Evolutionary conservation across 495 filamentous ascomycete species (phyloP), one percentile per base, ranked within the genome.

Genomic region (Lophiostoma macrostomum): DNA sequence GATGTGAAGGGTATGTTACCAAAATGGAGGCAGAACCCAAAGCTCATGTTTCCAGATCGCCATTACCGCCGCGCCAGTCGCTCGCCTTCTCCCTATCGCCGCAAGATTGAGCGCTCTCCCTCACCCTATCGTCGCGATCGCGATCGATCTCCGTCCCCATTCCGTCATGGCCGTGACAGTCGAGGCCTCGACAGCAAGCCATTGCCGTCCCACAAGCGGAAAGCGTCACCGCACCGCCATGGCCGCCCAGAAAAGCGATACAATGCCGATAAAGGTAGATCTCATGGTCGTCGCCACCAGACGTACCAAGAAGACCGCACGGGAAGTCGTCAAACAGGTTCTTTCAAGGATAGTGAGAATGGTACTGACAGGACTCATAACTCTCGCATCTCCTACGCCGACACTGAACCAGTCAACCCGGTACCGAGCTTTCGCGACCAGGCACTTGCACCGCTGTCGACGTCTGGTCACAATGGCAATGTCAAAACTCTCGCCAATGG

Each of bases 281-380:
- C 67, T 59, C 70, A 73, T 60, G 71, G 67, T 52, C 75, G 68
- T 50, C 61, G 67, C 50, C 71, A 73, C 1, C 84, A 87, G 63
- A 76, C 83, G 56, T 86, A 91, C 58, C 71, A 83, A 65, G 84
- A 90, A 66, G 80, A 80, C 11, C 78, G 77, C 27, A 68, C 75
- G 25, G 28, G 12, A 12, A 10, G 10, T 14, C 38, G 8, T 20
- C 27, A 18, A 7, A n/a, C 31, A 19, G 20, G 28, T 18, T 11
- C 5, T 0, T 7, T 5, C 36, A 39, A 50, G 31, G 25, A 19
- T 28, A 13, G 37, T 58, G 49, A 49, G 63, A 66, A 42, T 32
- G 60, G 40, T 59, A 66, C 40, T 53, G 61, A 43, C 18, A 41
- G 68, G 67, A 20, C 64, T 52, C 19, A 60, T 52, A 18, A 54